Base-by-base conservation (phyloP, 441 rosid genomes). In the Erodium texanum region DNA sequence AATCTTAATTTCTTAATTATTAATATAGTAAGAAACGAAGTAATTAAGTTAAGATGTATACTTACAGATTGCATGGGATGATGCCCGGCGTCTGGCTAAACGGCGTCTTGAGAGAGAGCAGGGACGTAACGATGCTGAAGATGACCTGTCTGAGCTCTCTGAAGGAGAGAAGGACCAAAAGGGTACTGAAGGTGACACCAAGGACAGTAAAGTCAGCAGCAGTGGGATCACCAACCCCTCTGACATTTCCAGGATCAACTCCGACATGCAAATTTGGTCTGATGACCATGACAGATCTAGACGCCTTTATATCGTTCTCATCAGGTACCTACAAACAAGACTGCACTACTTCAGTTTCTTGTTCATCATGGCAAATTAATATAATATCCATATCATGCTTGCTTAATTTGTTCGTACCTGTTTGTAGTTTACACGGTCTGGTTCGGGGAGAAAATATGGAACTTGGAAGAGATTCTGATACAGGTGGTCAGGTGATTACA, bases 401-500 rank as follows among this genome's bases (percentile, higher is more conserved):
- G 48, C 59, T 45, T 41, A 8, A 64, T 11, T 43, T 14, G 79
- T 64, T 27, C 29, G 1, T 4, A 27, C 29, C 29, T 27, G 29
- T 27, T 27, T 27, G 29, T 27, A 88, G 93, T 24, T 67, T 88
- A 63, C 90, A 86, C 52, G 90, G 93, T 52, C 64, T 88, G 77
- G 82, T 88, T 64, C 89, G 93, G 0, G 93, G 90, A 67, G 93
- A 88, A 62, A 88, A 88, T 74, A 88, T 88, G 93, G 93, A 88
- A 76, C 89, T 88, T 11, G 93, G 93, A 70, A 80, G 89, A 76
- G 93, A 88, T 78, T 88, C 93, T 66, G 93, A 86, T 78, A 88
- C 90, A 3, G 90, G 93, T 66, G 93, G 93, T 64, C 93, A 87
- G 88, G 89, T 84, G 74, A 15, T 66, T 0, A 1, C 15, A 71